Evolutionary conservation across 176 grass and related monocot genomes (phyloP).

Genomic region (Carex myosuroides): DNA sequence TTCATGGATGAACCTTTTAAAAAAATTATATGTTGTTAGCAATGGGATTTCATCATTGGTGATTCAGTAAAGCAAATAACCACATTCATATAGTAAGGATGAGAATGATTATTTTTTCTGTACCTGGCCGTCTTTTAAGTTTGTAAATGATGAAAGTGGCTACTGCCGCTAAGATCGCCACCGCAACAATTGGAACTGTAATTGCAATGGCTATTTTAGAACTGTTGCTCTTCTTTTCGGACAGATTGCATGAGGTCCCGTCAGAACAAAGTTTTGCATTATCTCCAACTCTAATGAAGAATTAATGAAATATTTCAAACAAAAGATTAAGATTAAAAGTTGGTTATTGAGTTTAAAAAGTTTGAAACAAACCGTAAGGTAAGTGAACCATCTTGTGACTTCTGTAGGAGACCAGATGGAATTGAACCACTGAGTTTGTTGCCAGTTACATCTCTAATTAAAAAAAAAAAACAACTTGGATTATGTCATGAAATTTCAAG

Average conservation of each 20-base stretch:
- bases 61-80: background rate
- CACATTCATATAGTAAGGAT: background rate
- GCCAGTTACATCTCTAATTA: constrained; percentile 46
- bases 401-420: constrained; percentile 33
- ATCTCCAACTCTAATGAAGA: constrained; percentile 26
- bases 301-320: background rate
- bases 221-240: constrained; percentile 30
- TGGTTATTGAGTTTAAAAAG: background rate
- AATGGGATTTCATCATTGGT: background rate
- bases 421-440: constrained; percentile 41
- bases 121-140: constrained; percentile 26
- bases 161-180: constrained; percentile 18
- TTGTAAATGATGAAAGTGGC: constrained; percentile 15
- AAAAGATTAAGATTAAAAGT: background rate
- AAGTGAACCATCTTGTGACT: constrained; percentile 35
- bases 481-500: background rate
- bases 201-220: constrained; percentile 31
- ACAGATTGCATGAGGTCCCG: constrained; percentile 23
- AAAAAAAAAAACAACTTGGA: background rate
- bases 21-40: background rate
- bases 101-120: background rate
- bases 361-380: constrained; percentile 32
- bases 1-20: background rate
- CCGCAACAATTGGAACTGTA: constrained; percentile 15
- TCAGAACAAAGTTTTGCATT: constrained; percentile 40